These are phyloP conservation scores for Strombidium stylifer DNA, from an alignment of 73 alveolate genomes.

Conservation along the genomic window DNA sequence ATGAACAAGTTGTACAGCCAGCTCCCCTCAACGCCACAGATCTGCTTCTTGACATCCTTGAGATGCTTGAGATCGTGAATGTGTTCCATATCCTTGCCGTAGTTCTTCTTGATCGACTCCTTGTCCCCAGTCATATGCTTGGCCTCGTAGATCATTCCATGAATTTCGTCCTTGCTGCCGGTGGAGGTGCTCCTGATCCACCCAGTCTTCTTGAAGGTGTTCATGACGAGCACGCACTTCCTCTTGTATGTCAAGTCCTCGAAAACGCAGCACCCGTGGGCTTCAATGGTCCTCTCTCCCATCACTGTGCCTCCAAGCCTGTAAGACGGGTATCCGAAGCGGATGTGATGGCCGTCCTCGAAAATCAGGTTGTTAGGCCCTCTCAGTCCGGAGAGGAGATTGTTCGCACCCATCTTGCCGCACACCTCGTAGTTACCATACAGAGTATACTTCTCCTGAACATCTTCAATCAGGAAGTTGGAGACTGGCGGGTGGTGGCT, in stretches of 20 bases:
- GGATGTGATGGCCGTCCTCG: slow-evolving; percentile 78
- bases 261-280: slow-evolving; percentile 35
- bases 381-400: slow-evolving; percentile 68
- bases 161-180: slow-evolving; percentile 40
- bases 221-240: slow-evolving; percentile 35
- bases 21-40: slow-evolving; percentile 48
- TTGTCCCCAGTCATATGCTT: slow-evolving; percentile 2
- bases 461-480: slow-evolving; percentile 35
- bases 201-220: slow-evolving; percentile 43
- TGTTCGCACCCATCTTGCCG: slow-evolving; percentile 66
- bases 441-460: slow-evolving; percentile 37
- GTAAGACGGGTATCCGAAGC: slow-evolving; percentile 62
- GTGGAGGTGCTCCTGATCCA: slow-evolving; percentile 22
- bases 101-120: slow-evolving; percentile 12
- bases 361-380: slow-evolving; percentile 80
- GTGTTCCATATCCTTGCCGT: slow-evolving; percentile 4
- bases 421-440: slow-evolving; percentile 79
- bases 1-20: slow-evolving; percentile 47
- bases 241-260: slow-evolving; percentile 36
- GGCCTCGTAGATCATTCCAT: slow-evolving; percentile 46
- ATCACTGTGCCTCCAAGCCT: slow-evolving; percentile 72
- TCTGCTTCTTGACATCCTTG: slow-evolving; percentile 18
- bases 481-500: slow-evolving; percentile 77
- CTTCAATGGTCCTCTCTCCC: slow-evolving; percentile 67
- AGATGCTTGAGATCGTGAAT: slow-evolving; percentile 13